phyloP scores from a whole-genome alignment of 2,329 filamentous ascomycete genomes.

The Blumeriella jaapii region DNA sequence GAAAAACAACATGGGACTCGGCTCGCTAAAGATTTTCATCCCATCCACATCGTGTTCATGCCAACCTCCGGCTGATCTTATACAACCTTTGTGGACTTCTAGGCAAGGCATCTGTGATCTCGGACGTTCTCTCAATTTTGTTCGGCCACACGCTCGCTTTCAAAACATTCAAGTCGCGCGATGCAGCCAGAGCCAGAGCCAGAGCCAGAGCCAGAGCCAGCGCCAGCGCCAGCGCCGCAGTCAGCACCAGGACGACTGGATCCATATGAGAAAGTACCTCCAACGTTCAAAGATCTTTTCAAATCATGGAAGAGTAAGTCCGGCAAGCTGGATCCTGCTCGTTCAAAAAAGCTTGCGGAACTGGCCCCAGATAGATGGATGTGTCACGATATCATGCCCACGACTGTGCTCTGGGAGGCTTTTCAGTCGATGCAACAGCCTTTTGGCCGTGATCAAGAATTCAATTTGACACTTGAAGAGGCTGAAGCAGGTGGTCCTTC shows the following conservation, averaged over 20 bases:
- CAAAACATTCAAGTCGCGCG: too few relatives aligned
- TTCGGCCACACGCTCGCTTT: too few relatives aligned
- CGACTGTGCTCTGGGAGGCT: neutral
- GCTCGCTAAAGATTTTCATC: slow-evolving; percentile 10
- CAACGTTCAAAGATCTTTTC: slow-evolving; percentile 57
- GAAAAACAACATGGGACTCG: slow-evolving; percentile 12
- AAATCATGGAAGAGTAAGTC: slow-evolving; percentile 35
- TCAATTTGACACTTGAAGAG: neutral
- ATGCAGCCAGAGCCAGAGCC: too few relatives aligned
- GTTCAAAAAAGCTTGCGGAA: neutral
- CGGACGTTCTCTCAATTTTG: too few relatives aligned
- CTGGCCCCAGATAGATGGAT: neutral
- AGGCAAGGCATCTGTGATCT: too few relatives aligned
- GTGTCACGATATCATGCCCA: neutral
- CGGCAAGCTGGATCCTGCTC: neutral
- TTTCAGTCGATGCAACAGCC: slow-evolving; percentile 1
- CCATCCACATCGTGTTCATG: neutral
- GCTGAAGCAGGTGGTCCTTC: slow-evolving; percentile 27
- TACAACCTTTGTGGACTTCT: too few relatives aligned
- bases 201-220: neutral
- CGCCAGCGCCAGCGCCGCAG: neutral
- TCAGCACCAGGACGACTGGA: slow-evolving; percentile 37
- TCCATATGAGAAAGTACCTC: slow-evolving; percentile 67
- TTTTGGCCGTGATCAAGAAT: neutral
- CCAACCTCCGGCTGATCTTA: neutral